These are phyloP conservation scores for Fagopyrum homotropicum DNA, from an alignment of 148 eudicot genomes.

Conservation along the genomic window DNA sequence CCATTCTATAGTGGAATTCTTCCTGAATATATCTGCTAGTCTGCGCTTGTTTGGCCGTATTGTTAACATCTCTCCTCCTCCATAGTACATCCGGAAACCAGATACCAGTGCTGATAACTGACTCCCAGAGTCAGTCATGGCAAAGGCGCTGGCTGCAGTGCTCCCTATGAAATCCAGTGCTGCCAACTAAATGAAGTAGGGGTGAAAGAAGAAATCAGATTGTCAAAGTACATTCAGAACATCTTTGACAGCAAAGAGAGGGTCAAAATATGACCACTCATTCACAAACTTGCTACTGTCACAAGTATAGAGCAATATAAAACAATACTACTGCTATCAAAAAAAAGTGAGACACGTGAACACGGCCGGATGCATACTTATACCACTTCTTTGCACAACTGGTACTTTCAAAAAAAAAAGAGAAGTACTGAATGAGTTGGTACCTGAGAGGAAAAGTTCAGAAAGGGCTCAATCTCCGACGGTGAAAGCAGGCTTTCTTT, in stretches of 20 bases:
- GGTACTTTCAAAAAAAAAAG: not conserved
- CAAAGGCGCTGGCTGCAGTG: slow-evolving; percentile 79
- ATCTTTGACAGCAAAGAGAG: not conserved
- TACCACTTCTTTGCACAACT: not conserved
- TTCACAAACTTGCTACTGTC: not conserved
- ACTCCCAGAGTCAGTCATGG: slow-evolving; percentile 99
- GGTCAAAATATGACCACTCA: not conserved
- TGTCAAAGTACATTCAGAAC: not conserved
- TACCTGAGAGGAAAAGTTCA: slow-evolving; percentile 94
- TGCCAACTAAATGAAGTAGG: slow-evolving; percentile 50
- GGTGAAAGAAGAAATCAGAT: not conserved
- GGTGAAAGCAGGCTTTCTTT: slow-evolving; percentile 87
- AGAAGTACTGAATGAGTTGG: not conserved
- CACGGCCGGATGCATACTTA: not conserved
- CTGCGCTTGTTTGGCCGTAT: slow-evolving; percentile 96
- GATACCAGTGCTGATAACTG: slow-evolving; percentile 90
- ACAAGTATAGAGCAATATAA: too few species aligned
- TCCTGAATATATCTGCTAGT: slow-evolving; percentile 79
- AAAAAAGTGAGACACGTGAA: not conserved
- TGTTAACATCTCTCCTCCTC: slow-evolving; percentile 83
- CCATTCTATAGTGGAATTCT: slow-evolving; percentile 92
- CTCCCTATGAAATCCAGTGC: slow-evolving; percentile 91
- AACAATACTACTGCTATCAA: too few species aligned
- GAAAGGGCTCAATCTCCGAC: slow-evolving; percentile 80
- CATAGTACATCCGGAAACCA: slow-evolving; percentile 84